These are phyloP conservation scores for Saturnispora quitensis DNA, from an alignment of 805 yeast species.

Conservation along the genomic window DNA sequence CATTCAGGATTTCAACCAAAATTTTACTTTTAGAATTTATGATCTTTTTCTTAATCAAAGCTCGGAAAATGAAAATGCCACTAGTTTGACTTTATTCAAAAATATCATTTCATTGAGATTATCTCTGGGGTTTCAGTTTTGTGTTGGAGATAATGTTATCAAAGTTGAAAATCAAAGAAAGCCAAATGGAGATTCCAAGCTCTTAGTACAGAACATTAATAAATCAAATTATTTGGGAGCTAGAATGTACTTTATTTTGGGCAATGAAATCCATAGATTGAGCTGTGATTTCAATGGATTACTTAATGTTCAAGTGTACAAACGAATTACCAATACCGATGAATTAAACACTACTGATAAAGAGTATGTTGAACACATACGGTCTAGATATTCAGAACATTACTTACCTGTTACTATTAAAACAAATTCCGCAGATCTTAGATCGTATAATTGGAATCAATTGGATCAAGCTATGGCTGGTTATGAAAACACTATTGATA, in stretches of 20 bases:
- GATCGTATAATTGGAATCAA: slow-evolving; percentile 76
- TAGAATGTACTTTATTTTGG: slow-evolving; percentile 65
- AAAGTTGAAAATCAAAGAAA: slow-evolving; percentile 54
- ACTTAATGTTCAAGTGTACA: slow-evolving; percentile 72
- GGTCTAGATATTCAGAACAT: slow-evolving; percentile 68
- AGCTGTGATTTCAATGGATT: slow-evolving; percentile 62
- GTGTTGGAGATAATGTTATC: slow-evolving; percentile 60
- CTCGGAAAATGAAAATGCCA: slow-evolving; percentile 43
- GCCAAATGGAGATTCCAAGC: slow-evolving; percentile 45
- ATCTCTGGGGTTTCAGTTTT: slow-evolving; percentile 83
- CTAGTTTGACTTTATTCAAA: slow-evolving; percentile 56
- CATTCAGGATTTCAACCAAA: slow-evolving; percentile 52
- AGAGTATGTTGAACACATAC: slow-evolving; percentile 46
- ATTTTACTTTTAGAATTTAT: slow-evolving; percentile 77
- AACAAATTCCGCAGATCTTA: slow-evolving; percentile 37
- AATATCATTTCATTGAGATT: slow-evolving; percentile 83
- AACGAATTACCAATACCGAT: slow-evolving; percentile 21
- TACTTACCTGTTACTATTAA: slow-evolving; percentile 52
- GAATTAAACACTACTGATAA: slow-evolving; percentile 16
- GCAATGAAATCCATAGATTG: slow-evolving; percentile 80
- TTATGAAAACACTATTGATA: slow-evolving; percentile 59
- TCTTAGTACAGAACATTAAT: slow-evolving; percentile 48
- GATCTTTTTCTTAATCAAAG: slow-evolving; percentile 58
- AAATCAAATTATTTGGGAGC: slow-evolving; percentile 39
- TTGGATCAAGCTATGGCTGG: slow-evolving; percentile 92